Percentiles rank a stretch among this genome's conserved stretches.
phyloP scores from a whole-genome alignment of 495 filamentous ascomycete species.

The Achaetomiella virescens region DNA sequence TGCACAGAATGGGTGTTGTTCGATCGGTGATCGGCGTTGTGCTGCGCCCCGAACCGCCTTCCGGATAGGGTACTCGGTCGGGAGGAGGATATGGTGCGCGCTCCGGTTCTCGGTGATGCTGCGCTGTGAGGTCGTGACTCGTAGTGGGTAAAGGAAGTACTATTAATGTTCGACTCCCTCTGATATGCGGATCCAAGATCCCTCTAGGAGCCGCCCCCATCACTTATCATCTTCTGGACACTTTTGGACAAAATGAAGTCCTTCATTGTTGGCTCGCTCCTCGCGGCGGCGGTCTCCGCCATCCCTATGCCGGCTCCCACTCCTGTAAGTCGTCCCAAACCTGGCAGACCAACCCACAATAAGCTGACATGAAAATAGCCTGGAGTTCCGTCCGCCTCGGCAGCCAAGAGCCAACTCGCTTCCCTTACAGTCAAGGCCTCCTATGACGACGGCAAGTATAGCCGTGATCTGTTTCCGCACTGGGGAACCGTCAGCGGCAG shows the following conservation, averaged over 20 bases:
- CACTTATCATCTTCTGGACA: neutral
- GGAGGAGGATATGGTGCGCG: neutral
- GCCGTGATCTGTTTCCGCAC: constrained; percentile 58
- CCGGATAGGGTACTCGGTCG: neutral
- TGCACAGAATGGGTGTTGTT: neutral
- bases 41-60: constrained; percentile 1
- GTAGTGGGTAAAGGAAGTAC: too few relatives aligned
- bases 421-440: constrained; percentile 48
- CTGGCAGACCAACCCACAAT: neutral
- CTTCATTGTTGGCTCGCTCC: constrained; percentile 14
- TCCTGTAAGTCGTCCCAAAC: constrained; percentile 21
- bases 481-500: constrained; percentile 58
- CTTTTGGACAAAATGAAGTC: constrained; percentile 25
- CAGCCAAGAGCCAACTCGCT: constrained; percentile 50
- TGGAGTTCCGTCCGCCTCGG: constrained; percentile 50
- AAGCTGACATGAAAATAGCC: constrained; percentile 33
- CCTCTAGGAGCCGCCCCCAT: neutral
- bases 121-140: neutral
- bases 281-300: constrained; percentile 23
- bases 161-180: too few relatives aligned
- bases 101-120: neutral
- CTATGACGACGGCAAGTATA: constrained; percentile 49
- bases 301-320: constrained; percentile 28
- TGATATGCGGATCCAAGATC: neutral
- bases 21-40: neutral